Evolutionary conservation across 2,329 filamentous ascomycete species (phyloP).

Genomic region (Aspergillus sojae): DNA sequence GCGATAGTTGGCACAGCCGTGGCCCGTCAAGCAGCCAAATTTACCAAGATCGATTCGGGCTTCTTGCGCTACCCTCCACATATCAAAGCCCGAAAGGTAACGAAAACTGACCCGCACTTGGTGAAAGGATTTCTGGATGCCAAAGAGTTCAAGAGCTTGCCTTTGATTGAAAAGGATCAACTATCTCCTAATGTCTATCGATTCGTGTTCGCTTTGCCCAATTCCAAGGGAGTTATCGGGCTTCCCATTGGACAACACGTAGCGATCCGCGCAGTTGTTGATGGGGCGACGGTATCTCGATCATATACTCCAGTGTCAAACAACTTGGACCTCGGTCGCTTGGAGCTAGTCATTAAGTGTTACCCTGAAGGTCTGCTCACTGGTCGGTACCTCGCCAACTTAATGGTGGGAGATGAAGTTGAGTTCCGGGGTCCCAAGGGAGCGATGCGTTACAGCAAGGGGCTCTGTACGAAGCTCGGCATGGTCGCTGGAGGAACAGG

Average conservation of each 20-base stretch:
- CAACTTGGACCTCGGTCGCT: constrained; percentile 33
- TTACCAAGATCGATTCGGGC: constrained; percentile 29
- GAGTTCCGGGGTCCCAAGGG: constrained; percentile 42
- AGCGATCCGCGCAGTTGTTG: constrained; percentile 52
- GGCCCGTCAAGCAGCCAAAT: constrained; percentile 17
- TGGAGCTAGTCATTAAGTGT: constrained; percentile 41
- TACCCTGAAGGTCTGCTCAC: constrained; percentile 40
- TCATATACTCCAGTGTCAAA: constrained; percentile 56
- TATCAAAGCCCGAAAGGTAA: constrained; percentile 43
- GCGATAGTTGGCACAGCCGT: constrained; percentile 16
- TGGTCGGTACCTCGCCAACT: constrained; percentile 33
- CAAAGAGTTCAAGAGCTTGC: constrained; percentile 51
- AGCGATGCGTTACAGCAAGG: constrained; percentile 34
- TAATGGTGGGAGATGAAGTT: constrained; percentile 37
- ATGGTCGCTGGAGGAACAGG: constrained; percentile 46
- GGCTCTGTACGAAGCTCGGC: constrained; percentile 36
- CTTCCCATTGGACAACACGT: constrained; percentile 62
- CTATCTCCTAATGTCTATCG: constrained; percentile 41
- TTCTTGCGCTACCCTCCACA: constrained; percentile 39
- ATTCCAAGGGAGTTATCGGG: constrained; percentile 49
- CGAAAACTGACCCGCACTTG: constrained; percentile 44
- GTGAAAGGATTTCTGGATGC: constrained; percentile 55
- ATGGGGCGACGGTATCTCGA: constrained; percentile 51
- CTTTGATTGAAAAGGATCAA: constrained; percentile 37
- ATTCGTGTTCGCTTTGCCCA: constrained; percentile 54